Evolutionary conservation across 805 yeast species (phyloP), one percentile per base, ranked within the genome.

Genomic region (Metschnikowia cubensis): DNA sequence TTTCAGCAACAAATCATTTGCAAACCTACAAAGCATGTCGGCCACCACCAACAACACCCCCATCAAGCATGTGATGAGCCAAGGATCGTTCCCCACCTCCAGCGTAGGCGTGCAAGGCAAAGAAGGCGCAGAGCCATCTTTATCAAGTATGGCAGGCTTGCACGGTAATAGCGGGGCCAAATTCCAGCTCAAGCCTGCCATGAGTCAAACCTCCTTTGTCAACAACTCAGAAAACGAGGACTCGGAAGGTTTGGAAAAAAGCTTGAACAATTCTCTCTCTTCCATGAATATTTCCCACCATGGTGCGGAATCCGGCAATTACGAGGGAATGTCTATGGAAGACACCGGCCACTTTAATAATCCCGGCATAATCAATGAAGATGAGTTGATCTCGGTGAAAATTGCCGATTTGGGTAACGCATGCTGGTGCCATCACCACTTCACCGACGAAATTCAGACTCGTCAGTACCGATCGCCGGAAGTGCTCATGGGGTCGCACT

Each of bases 391-490:
- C 20, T 54, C 58, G n/a, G 80, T 83, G 35, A 84, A 84, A 56
- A 76, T 84, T 36, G 88, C 88, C 2, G 89, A 84, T 63, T 71
- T 84, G 53, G 89, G 89, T 33, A 84, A 84, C 61, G 85, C 87
- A 3, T 83, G 87, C 64, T 82, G 84, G 81, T 68, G 71, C 25
- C 71, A 78, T 57, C 77, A 75, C 47, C 89, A 84, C 61, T 84
- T 79, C 61, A 82, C 87, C 4, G 80, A 82, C 58, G 86, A 83
- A 59, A 83, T 83, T 51, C 87, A 83, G 63, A 83, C 89, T 2
- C 65, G 89, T 50, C 87, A 83, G 58, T 83, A 83, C 59, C 65
- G 89, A 35, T 71, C 85, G 0, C 87, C 88, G 0, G 89, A 84
- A 58, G 78, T 82, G 2, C 70, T 84, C 4, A 62, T 84, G 36